phyloP scores from a whole-genome alignment of 768 basidiomycete species.

The Auricularia heimuer region DNA sequence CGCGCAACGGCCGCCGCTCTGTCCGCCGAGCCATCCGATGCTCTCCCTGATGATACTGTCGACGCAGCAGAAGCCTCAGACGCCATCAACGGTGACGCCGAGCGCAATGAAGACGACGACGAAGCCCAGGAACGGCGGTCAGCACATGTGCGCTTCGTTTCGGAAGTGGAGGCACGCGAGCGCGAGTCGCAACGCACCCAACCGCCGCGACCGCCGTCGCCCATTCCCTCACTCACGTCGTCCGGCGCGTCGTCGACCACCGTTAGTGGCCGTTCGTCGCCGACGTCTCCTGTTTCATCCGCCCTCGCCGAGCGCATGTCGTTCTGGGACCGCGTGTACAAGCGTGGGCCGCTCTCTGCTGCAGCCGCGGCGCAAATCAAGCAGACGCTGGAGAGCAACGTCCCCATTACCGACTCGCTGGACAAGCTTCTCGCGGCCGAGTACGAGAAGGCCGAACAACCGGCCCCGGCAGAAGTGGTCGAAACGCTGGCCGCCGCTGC shows the following conservation, averaged over 20 bases:
- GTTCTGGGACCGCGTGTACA: conserved; percentile 62
- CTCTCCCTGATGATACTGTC: background rate
- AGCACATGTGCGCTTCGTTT: background rate
- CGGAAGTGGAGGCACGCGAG: conserved; percentile 5
- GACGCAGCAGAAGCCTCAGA: background rate
- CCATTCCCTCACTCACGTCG: conserved; percentile 20
- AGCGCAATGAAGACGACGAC: background rate
- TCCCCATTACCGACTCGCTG: background rate
- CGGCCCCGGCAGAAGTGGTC: conserved; percentile 44
- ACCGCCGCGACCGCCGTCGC: conserved; percentile 14
- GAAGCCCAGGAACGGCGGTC: background rate
- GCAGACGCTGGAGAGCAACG: background rate
- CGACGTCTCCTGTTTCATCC: conserved; percentile 45
- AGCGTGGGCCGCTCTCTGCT: conserved; percentile 11
- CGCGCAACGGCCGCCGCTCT: background rate
- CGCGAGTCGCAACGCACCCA: conserved; percentile 1
- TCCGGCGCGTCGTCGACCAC: conserved; percentile 41
- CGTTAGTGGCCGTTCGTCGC: conserved; percentile 36
- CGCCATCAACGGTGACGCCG: background rate
- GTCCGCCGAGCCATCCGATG: background rate
- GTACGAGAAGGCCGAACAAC: conserved; percentile 16
- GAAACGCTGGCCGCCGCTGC: conserved; percentile 47
- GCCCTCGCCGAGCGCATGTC: conserved; percentile 56
- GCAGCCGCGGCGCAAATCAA: conserved; percentile 9
- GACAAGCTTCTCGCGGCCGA: conserved; percentile 4